Base-by-base conservation (phyloP, 2,329 filamentous ascomycete genomes). In the Sordariomycetes sp. region DNA sequence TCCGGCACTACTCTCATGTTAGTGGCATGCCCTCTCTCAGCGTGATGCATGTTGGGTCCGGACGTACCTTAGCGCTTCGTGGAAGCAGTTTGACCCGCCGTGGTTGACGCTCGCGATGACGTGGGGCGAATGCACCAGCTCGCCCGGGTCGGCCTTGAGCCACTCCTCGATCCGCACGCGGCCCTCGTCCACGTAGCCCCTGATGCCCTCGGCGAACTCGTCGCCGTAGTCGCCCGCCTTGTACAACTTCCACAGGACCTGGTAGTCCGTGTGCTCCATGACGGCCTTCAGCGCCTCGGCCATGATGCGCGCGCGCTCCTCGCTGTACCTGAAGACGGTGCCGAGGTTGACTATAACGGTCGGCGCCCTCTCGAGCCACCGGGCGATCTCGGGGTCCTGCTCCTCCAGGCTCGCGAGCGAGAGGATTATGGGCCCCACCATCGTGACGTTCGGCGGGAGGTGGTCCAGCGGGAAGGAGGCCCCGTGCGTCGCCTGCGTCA, bases 331-430 rank as follows among this genome's bases (percentile, higher is more conserved):
- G 25, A 71, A 65, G 5, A 71, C 65, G 2, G 74, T 78, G 0
- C 78, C 78, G 0, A 80, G 67, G 57, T 77, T 79, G 10, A 81
- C 70, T 14, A 80, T 66, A 0, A 80, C 64, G 0, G 77, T 80
- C 1, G 75, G 74, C 0, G 64, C 65, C 11, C 63, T 62, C 1
- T 65, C 64, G 14, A 80, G 60, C 78, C 77, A 80, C 0, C 53
- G 37, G 1, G 69, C 68, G 32, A 80, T 64, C 46, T 74, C 71
- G 0, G 72, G 66, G 50, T 81, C 77, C 2, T 71, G 66, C 18
- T 72, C 66, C n/a, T 64, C 59, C 0, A 76, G 68, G 0, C 73
- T 63, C 1, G 64, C 60, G 1, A 68, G 65, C 0, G 72, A 69
- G 0, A 77, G 65, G 0, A 79, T 62, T 8, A 81, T 78, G 0